Conservation (phyloP, 164 flowering plant species). For the Malania oleifera region DNA sequence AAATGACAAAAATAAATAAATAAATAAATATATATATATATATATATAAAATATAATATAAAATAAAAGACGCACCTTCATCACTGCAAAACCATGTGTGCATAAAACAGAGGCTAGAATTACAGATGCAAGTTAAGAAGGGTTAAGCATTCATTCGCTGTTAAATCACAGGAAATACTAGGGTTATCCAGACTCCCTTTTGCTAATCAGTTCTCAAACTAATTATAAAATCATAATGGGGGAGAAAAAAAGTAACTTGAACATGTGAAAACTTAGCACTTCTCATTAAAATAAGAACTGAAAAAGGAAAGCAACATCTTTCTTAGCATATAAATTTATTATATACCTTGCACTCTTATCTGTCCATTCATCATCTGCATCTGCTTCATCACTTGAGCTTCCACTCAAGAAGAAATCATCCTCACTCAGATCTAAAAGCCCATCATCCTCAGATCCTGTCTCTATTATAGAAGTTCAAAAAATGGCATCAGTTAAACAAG, state of each 20-base stretch:
- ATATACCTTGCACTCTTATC: slow-evolving; percentile 79
- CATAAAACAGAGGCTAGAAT: no score
- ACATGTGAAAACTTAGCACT: not conserved
- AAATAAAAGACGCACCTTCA: not conserved
- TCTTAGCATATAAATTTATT: not conserved
- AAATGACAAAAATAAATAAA: not conserved
- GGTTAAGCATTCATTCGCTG: no score
- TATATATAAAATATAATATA: no score
- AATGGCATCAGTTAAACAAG: not conserved
- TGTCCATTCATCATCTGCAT: slow-evolving; percentile 98
- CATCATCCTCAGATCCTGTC: slow-evolving; percentile 98
- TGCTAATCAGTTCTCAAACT: no score
- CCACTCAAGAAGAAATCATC: slow-evolving; percentile 89
- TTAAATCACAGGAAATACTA: no score
- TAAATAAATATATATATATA: no score
- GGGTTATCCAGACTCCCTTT: no score
- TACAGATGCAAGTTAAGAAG: not conserved
- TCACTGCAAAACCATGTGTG: no score
- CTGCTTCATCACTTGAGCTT: slow-evolving; percentile 95
- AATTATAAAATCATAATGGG: no score
- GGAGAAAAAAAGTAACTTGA: not conserved
- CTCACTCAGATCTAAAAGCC: slow-evolving; percentile 75
- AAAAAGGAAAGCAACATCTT: not conserved
- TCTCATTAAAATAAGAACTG: no score
- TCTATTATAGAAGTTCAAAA: slow-evolving; percentile 38